These are phyloP conservation scores for Gynandropsis gynandra DNA, from an alignment of 345 rosid genomes.

Conservation along the genomic window DNA sequence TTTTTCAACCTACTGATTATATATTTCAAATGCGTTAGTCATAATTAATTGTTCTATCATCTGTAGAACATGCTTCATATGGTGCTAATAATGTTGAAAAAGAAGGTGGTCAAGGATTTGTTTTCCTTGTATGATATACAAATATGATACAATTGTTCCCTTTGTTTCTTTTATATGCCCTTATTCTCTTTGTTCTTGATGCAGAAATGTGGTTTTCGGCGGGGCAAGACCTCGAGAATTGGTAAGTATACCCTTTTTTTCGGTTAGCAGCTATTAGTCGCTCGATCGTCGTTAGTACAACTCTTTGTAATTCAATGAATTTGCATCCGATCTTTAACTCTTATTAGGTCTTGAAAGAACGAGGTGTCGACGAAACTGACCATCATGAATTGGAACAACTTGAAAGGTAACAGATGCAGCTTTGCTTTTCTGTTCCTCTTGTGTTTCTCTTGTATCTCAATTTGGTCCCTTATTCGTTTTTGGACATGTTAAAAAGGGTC, in stretches of 20 bases:
- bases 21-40: too few species aligned
- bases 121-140: too few species aligned
- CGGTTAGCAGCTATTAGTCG: too few species aligned
- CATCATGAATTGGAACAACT: constrained; percentile 36
- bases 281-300: too few species aligned
- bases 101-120: too few species aligned
- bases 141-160: too few species aligned
- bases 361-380: constrained; percentile 47
- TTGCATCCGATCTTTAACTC: too few species aligned
- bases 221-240: constrained; percentile 83
- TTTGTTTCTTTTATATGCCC: too few species aligned
- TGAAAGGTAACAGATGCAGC: constrained; percentile 50
- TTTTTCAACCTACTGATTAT: constrained; percentile 3
- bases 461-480: neutral
- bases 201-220: constrained; percentile 72
- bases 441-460: neutral
- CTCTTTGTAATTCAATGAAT: too few species aligned
- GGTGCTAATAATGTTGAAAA: too few species aligned
- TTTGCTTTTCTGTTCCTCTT: neutral
- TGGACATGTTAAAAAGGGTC: constrained; percentile 32
- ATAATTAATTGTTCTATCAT: too few species aligned
- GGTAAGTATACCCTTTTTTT: constrained; percentile 35
- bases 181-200: neutral
- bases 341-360: constrained; percentile 61
- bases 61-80: too few species aligned